Conservation (phyloP, 2,329 filamentous ascomycete genomes). For the Fusarium neocosmosporiellum region DNA sequence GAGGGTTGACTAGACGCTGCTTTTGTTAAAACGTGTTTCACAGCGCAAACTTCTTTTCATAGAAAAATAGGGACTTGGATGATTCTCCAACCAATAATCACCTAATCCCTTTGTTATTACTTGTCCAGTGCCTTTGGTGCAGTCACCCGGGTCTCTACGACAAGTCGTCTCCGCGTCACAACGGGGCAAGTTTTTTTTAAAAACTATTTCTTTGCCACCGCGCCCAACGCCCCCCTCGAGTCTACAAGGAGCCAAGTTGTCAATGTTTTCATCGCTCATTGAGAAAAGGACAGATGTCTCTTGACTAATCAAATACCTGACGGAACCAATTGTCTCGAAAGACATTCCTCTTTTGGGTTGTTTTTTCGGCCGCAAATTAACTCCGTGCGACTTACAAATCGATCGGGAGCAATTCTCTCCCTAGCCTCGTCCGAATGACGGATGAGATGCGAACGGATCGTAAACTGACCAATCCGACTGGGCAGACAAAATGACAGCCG, state of each 20-base stretch:
- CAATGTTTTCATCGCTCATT: not conserved
- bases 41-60: not conserved
- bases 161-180: too few species aligned
- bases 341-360: not conserved
- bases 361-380: not conserved
- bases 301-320: not conserved
- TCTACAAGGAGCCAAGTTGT: too few species aligned
- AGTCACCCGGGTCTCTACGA: too few species aligned
- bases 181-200: too few species aligned
- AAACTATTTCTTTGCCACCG: too few species aligned
- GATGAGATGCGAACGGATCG: not conserved
- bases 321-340: not conserved
- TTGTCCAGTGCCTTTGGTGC: too few species aligned
- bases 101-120: not conserved
- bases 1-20: not conserved
- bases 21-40: not conserved
- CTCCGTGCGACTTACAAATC: not conserved
- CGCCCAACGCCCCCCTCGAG: too few species aligned
- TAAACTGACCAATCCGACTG: not conserved
- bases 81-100: not conserved
- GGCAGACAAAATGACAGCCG: not conserved
- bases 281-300: not conserved
- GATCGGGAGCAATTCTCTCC: not conserved
- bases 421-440: not conserved
- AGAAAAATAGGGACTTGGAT: not conserved